These are phyloP conservation scores for Schwanniomyces vanrijiae DNA, from an alignment of 805 yeast species.

Conservation along the genomic window DNA sequence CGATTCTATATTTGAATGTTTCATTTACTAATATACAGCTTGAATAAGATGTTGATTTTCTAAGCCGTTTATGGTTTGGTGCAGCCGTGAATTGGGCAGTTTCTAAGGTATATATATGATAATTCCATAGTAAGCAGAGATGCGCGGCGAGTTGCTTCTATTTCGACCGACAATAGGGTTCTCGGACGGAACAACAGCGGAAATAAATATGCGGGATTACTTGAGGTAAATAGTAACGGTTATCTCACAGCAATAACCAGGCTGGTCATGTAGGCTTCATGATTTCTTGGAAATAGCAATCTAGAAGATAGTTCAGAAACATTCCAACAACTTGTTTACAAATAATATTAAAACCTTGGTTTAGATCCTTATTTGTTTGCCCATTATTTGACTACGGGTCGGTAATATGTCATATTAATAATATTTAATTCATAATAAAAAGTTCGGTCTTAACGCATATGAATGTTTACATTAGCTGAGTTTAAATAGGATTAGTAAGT, in stretches of 20 bases:
- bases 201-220: background rate
- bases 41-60: no score
- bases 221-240: background rate
- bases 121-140: background rate
- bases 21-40: background rate
- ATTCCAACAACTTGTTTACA: no score
- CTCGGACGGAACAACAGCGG: background rate
- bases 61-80: background rate
- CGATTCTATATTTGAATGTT: background rate
- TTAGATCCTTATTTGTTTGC: no score
- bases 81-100: background rate
- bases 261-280: no score
- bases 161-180: background rate
- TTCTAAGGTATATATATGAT: background rate
- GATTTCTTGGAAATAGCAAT: no score
- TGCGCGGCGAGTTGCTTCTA: conserved; percentile 1
- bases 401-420: no score
- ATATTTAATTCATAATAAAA: background rate
- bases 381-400: no score
- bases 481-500: background rate
- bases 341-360: no score
- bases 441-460: background rate
- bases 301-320: no score
- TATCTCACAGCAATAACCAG: background rate
- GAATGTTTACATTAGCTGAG: background rate